Percentiles rank a stretch among this genome's conserved stretches.
phyloP scores from a whole-genome alignment of 306 rosid genomes.

The Gynostemma pentaphyllum region DNA sequence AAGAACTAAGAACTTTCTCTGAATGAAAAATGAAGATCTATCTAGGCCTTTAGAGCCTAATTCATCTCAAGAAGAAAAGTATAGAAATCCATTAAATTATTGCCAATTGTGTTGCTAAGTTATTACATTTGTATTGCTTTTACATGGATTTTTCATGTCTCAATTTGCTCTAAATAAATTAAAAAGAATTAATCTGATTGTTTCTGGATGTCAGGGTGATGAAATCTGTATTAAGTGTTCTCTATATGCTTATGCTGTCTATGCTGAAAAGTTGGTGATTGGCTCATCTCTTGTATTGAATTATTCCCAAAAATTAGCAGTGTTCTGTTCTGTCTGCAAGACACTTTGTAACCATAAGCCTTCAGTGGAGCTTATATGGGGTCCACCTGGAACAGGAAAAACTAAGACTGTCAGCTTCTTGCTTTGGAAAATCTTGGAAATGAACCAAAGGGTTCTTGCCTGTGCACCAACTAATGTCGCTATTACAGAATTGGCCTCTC shows the following conservation, averaged over 20 bases:
- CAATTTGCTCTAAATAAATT: neutral
- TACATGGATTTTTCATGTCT: neutral
- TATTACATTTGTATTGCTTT: neutral
- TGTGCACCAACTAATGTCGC: constrained; percentile 90
- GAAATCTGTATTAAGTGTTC: constrained; percentile 24
- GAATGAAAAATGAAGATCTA: too few species aligned
- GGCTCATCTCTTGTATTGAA: constrained; percentile 23
- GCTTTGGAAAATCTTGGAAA: constrained; percentile 28
- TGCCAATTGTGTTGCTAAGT: neutral
- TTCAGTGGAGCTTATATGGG: constrained; percentile 61
- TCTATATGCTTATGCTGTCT: neutral
- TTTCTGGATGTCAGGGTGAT: constrained; percentile 23
- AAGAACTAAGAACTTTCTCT: constrained; percentile 14
- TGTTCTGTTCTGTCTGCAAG: constrained; percentile 36
- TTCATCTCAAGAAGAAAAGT: too few species aligned
- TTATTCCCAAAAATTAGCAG: constrained; percentile 44
- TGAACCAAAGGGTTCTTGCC: constrained; percentile 43
- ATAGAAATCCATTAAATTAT: neutral
- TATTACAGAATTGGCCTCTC: constrained; percentile 48
- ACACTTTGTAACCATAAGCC: constrained; percentile 23
- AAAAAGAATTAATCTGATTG: neutral
- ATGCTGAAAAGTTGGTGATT: constrained; percentile 9
- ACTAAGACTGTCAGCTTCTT: constrained; percentile 48
- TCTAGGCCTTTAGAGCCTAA: too few species aligned
- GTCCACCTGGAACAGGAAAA: constrained; percentile 89